Evolutionary conservation across 768 basidiomycete species (phyloP).

Genomic region (Dictyophora rubrovolvata): DNA sequence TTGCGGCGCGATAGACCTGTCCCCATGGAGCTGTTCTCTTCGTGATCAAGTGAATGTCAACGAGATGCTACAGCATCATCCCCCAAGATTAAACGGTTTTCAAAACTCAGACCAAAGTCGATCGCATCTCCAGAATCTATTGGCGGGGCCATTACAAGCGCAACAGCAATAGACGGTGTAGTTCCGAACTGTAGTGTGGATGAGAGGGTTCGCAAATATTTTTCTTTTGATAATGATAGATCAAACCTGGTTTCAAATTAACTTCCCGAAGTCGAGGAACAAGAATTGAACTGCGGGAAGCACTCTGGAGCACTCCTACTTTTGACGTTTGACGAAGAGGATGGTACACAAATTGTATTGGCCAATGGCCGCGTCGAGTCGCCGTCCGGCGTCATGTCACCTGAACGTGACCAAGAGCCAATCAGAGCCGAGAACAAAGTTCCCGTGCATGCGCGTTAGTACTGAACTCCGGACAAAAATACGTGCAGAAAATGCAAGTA

Average conservation of each 20-base stretch:
- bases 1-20: too few relatives aligned
- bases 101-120: slow-evolving; percentile 18
- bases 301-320: not conserved
- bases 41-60: too few relatives aligned
- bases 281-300: slow-evolving; percentile 13
- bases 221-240: not conserved
- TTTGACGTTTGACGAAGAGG: too few relatives aligned
- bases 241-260: slow-evolving; percentile 30
- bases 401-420: too few relatives aligned
- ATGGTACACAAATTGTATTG: too few relatives aligned
- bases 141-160: slow-evolving; percentile 32
- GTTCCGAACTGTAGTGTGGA: slow-evolving; percentile 52
- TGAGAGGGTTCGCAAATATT: slow-evolving; percentile 52
- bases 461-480: too few relatives aligned
- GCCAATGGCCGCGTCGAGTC: too few relatives aligned
- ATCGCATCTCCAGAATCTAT: slow-evolving; percentile 43
- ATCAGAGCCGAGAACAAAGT: too few relatives aligned
- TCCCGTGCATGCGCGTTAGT: too few relatives aligned
- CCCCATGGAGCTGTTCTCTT: too few relatives aligned
- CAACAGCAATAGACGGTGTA: slow-evolving; percentile 27
- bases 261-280: slow-evolving; percentile 42
- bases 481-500: too few relatives aligned
- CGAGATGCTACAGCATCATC: slow-evolving; percentile 34
- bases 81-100: slow-evolving; percentile 70
- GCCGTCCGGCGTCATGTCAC: too few relatives aligned